Percentiles rank a stretch among this genome's conserved stretches.
Conservation (phyloP, 2,329 filamentous ascomycete genomes). For the Colletotrichum godetiae region DNA sequence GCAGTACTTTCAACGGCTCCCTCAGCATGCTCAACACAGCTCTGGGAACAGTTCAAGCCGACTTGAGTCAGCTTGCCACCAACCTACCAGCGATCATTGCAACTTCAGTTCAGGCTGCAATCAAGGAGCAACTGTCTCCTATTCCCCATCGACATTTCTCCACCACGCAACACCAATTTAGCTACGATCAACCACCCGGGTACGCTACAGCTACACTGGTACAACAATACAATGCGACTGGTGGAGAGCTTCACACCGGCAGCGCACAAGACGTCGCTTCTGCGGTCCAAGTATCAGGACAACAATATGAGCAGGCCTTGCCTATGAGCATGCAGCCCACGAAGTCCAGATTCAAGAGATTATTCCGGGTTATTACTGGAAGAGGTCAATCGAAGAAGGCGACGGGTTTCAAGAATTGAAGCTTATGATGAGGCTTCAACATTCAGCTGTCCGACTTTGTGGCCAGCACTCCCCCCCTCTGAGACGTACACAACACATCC, state of each 20-base stretch:
- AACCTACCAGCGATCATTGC: background rate
- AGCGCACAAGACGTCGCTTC: background rate
- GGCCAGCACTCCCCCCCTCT: background rate
- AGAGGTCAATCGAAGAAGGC: background rate
- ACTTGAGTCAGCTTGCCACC: background rate
- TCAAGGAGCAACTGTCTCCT: background rate
- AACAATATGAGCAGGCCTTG: background rate
- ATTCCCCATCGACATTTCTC: rapidly evolving
- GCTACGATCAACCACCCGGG: background rate
- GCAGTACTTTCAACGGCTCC: background rate
- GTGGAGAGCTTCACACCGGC: background rate
- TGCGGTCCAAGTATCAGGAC: background rate
- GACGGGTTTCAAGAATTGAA: background rate
- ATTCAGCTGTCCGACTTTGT: background rate
- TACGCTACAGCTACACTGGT: background rate
- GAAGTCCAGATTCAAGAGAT: background rate
- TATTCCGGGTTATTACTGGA: background rate
- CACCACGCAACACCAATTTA: background rate
- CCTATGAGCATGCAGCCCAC: background rate
- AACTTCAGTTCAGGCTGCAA: background rate
- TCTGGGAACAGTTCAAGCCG: background rate
- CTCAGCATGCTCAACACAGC: slow-evolving; percentile 13
- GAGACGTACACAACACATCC: background rate
- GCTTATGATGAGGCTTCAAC: background rate
- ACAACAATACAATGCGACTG: background rate